Evolutionary conservation across 805 yeast genomes (phyloP).

Genomic region (Torulaspora maleeae): DNA sequence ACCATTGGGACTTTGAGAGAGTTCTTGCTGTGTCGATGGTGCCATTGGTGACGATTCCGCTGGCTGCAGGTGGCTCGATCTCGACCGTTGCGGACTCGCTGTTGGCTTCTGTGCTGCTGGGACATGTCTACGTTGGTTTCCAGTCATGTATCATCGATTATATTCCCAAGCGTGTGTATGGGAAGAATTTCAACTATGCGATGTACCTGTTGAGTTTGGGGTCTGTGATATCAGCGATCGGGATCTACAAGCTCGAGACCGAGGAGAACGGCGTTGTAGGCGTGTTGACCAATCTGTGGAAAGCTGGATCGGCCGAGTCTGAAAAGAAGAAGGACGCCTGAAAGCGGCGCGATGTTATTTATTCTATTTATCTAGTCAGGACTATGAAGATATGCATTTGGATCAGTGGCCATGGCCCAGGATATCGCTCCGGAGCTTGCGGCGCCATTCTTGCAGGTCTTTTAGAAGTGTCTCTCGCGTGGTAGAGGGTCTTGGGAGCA

Average conservation of each 20-base stretch:
- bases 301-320: constrained; percentile 20
- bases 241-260: constrained; percentile 77
- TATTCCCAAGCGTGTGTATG: constrained; percentile 82
- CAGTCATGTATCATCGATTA: constrained; percentile 90
- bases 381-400: constrained; percentile 2
- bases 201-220: constrained; percentile 67
- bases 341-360: constrained; percentile 1
- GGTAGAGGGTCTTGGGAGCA: constrained; percentile 1
- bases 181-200: constrained; percentile 66
- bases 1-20: constrained; percentile 92
- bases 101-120: constrained; percentile 58
- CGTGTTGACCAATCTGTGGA: constrained; percentile 61
- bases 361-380: constrained; percentile 5
- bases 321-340: constrained; percentile 7
- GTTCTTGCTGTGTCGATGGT: constrained; percentile 61
- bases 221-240: constrained; percentile 64
- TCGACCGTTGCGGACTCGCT: constrained; percentile 69
- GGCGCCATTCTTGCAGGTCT: constrained; percentile 6
- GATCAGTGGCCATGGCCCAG: neutral
- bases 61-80: constrained; percentile 61
- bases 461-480: neutral
- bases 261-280: constrained; percentile 74
- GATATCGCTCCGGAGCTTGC: constrained; percentile 6
- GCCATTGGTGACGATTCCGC: constrained; percentile 73
- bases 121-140: constrained; percentile 83